Base-by-base conservation (phyloP, 2,329 filamentous ascomycete genomes). In the Cryphonectria parasitica region DNA sequence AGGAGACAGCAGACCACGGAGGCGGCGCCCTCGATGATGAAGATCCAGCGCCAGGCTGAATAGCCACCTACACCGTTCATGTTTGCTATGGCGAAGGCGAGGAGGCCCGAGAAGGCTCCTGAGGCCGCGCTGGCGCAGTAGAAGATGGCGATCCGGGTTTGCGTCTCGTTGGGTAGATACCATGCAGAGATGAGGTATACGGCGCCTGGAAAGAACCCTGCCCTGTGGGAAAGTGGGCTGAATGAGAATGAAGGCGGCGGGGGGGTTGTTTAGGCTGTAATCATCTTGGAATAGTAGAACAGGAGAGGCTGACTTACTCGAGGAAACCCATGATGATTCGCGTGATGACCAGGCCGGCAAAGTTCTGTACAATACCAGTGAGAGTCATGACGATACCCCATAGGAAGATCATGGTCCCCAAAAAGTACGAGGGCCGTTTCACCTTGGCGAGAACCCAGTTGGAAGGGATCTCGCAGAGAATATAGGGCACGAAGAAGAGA, bases 21-120 rank as follows among this genome's bases (percentile, higher is more conserved):
- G 0, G 80, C 70, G 1, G 84, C 72, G 1, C 86, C 86, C 74
- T 88, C 85, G 5, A 88, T 77, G 67, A 88, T 84, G 71, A 88
- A 88, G 49, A 86, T 86, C 85, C 86, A 88, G 60, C 84, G 80
- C 84, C 84, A 88, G 3, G 83, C 83, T 2, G 77, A 75, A 34
- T 85, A 74, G 28, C 83, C 82, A 2, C 79, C 75, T 1, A 78
- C 75, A 2, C 84, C 84, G 39, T 83, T 78, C 71, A 87, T 81
- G n/a, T 80, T 75, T 19, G 80, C 77, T 66, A 87, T 86, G 3
- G 78, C 83, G 60, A 83, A 86, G 2, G 86, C 85, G 0, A 88
- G 78, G 1, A 87, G 66, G 71, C 77, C 77, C 67, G 79, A 77
- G 8, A 84, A 82, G 7, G 81, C 83, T 25, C 83, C 81, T 25